Conservation (phyloP, 2,329 filamentous ascomycete species). For the Ascochyta pisi region DNA sequence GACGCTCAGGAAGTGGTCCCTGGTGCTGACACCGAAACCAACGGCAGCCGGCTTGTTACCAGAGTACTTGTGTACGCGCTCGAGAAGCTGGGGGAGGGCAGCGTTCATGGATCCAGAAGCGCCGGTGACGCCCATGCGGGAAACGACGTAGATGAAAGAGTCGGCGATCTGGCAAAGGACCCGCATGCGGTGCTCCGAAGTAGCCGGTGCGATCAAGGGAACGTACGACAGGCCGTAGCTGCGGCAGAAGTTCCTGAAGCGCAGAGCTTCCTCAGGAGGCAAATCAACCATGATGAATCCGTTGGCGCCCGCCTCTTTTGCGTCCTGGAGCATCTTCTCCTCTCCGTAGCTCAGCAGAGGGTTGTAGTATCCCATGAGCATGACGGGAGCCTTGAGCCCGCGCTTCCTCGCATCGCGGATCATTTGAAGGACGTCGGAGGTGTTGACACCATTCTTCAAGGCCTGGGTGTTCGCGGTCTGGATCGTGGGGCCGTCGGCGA, state of each 20-base stretch:
- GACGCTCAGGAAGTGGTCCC: slow-evolving; percentile 89
- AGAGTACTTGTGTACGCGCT: slow-evolving; percentile 89
- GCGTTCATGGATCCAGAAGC: slow-evolving; percentile 83
- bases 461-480: slow-evolving; percentile 92
- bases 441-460: slow-evolving; percentile 86
- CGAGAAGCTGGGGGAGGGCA: slow-evolving; percentile 80
- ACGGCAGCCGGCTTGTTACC: slow-evolving; percentile 90
- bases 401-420: slow-evolving; percentile 78
- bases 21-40: slow-evolving; percentile 94
- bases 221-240: slow-evolving; percentile 88
- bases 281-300: slow-evolving; percentile 97
- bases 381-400: slow-evolving; percentile 80
- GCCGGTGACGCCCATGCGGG: slow-evolving; percentile 94
- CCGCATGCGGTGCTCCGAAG: slow-evolving; percentile 92
- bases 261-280: slow-evolving; percentile 92
- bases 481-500: slow-evolving; percentile 96
- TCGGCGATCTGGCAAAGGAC: slow-evolving; percentile 95
- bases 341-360: slow-evolving; percentile 93
- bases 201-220: slow-evolving; percentile 93
- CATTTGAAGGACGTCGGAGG: slow-evolving; percentile 79
- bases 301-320: slow-evolving; percentile 84
- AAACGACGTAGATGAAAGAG: slow-evolving; percentile 99
- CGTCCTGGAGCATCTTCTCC: slow-evolving; percentile 84
- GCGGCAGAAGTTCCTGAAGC: slow-evolving; percentile 85
- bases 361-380: slow-evolving; percentile 99